phyloP scores from a whole-genome alignment of 805 yeast species.

The Grigorovia yakushimaensis region DNA sequence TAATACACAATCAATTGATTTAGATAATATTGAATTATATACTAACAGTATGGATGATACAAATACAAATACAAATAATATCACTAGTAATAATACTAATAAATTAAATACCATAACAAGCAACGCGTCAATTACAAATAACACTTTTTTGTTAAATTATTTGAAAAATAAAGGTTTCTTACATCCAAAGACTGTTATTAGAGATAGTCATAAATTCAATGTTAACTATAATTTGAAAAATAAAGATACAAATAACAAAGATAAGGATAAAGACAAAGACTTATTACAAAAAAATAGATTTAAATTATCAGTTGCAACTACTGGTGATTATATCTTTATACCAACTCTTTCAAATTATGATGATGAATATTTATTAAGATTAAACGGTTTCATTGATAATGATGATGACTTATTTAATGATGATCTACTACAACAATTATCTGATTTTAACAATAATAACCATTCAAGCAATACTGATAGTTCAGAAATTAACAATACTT shows the following conservation, averaged over 20 bases:
- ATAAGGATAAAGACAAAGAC: not conserved
- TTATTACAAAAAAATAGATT: conserved; percentile 4
- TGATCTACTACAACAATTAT: not conserved
- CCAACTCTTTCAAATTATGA: conserved; percentile 27
- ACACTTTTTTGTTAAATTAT: conserved; percentile 13
- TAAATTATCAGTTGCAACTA: conserved; percentile 24
- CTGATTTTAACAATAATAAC: not conserved
- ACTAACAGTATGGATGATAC: too few species aligned
- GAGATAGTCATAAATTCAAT: conserved; percentile 7
- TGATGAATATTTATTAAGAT: conserved; percentile 26
- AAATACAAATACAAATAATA: not conserved
- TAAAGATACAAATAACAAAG: not conserved
- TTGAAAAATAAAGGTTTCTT: conserved; percentile 24
- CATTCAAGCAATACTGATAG: not conserved
- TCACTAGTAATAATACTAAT: not conserved
- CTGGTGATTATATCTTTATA: conserved; percentile 30
- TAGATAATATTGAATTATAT: not conserved
- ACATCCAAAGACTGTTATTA: conserved; percentile 10
- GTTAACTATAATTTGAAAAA: not conserved
- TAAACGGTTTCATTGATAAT: conserved; percentile 16
- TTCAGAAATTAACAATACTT: not conserved
- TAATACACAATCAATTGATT: not conserved
- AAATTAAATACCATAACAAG: too few species aligned
- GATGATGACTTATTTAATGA: conserved; percentile 2
- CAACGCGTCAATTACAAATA: too few species aligned